phyloP scores from a whole-genome alignment of 2,329 filamentous ascomycete species.

The Ceratocystis lukuohia region DNA sequence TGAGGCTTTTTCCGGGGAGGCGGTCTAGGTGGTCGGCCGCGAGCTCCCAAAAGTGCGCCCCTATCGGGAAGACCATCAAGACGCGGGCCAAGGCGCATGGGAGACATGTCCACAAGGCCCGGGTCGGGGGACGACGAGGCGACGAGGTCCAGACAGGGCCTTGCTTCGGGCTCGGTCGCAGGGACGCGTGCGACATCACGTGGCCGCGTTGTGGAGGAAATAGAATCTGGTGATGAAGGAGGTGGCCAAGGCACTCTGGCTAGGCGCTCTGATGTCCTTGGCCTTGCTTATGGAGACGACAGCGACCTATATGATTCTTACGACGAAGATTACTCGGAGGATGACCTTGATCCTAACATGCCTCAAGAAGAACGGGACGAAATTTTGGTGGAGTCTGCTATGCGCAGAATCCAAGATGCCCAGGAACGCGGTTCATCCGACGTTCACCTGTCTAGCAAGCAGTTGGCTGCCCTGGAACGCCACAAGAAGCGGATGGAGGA shows the following conservation, averaged over 20 bases:
- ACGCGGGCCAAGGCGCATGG: slow-evolving; percentile 51
- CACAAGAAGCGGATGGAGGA: slow-evolving; percentile 46
- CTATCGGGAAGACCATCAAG: slow-evolving; percentile 95
- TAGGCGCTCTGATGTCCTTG: slow-evolving; percentile 13
- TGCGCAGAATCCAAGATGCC: slow-evolving; percentile 67
- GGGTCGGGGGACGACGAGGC: slow-evolving; percentile 20
- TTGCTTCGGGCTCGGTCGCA: slow-evolving; percentile 8
- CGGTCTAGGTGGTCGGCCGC: slow-evolving; percentile 99
- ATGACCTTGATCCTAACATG: slow-evolving; percentile 39
- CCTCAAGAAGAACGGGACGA: slow-evolving; percentile 56
- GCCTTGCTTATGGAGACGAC: slow-evolving; percentile 19
- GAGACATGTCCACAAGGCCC: slow-evolving; percentile 22
- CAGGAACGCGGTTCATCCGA: slow-evolving; percentile 63
- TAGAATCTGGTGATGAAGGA: slow-evolving; percentile 45
- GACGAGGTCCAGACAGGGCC: background rate
- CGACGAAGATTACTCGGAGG: slow-evolving; percentile 32
- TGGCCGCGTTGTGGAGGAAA: slow-evolving; percentile 49
- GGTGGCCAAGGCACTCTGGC: slow-evolving; percentile 16
- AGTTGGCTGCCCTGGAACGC: slow-evolving; percentile 67
- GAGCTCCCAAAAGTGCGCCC: slow-evolving; percentile 90
- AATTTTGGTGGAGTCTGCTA: slow-evolving; percentile 59
- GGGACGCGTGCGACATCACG: slow-evolving; percentile 14
- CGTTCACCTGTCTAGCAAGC: slow-evolving; percentile 65
- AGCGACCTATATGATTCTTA: slow-evolving; percentile 6
- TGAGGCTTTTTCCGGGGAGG: slow-evolving; percentile 99